These are phyloP conservation scores for Royoungia palumana DNA, from an alignment of 768 basidiomycete species.

Conservation along the genomic window DNA sequence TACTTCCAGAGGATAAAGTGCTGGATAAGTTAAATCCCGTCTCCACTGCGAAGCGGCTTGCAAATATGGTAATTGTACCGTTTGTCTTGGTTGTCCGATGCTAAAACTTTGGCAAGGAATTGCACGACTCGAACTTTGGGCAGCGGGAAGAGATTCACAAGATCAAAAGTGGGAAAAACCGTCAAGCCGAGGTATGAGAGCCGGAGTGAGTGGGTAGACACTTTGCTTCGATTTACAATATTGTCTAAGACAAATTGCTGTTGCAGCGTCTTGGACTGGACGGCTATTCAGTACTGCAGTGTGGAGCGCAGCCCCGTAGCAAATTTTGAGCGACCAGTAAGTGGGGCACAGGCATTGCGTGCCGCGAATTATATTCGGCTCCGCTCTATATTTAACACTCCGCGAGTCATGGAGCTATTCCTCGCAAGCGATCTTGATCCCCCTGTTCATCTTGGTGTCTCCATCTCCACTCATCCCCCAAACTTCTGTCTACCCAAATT, in stretches of 20 bases:
- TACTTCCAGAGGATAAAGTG: constrained; percentile 74
- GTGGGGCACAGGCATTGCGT: constrained; percentile 9
- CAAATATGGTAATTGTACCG: constrained; percentile 72
- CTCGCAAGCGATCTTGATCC: background rate
- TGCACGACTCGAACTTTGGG: constrained; percentile 88
- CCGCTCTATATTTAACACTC: constrained; percentile 15
- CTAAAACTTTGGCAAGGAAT: constrained; percentile 48
- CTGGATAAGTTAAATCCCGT: constrained; percentile 83
- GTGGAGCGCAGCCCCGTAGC: too few relatives aligned
- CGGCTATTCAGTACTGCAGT: too few relatives aligned
- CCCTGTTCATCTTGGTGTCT: constrained; percentile 18
- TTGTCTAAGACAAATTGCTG: constrained; percentile 8
- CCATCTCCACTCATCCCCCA: background rate
- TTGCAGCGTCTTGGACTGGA: too few relatives aligned
- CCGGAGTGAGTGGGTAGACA: background rate
- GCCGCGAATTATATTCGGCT: constrained; percentile 12
- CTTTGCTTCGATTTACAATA: background rate
- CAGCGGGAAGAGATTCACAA: constrained; percentile 80
- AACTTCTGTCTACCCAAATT: background rate
- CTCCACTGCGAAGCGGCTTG: constrained; percentile 89
- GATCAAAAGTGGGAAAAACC: constrained; percentile 45
- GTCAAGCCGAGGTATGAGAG: constrained; percentile 6
- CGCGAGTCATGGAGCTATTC: constrained; percentile 6
- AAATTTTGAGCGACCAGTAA: too few relatives aligned
- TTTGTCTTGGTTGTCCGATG: background rate